A percentile compares a stretch with the other conserved stretches of the same genome.
Evolutionary conservation across 169 alveolate genomes (phyloP).

Genomic region (Pseudocohnilembus persalinus): DNA sequence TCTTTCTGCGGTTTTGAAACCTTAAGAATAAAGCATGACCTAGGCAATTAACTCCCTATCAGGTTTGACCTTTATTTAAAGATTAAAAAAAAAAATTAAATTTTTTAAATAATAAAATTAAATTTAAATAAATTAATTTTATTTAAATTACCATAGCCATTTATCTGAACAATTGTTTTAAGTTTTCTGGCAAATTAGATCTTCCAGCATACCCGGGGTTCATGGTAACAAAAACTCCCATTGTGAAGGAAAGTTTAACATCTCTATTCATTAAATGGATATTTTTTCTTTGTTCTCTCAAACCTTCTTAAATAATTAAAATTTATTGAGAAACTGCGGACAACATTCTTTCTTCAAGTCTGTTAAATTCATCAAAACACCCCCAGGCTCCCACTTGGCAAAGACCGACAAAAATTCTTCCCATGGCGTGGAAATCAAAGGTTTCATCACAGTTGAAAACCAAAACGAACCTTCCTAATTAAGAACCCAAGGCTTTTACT

Average conservation of each 20-base stretch:
- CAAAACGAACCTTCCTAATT: conserved; percentile 95
- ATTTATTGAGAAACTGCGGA: conserved; percentile 97
- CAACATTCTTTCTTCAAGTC: conserved; percentile 95
- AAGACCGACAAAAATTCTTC: conserved; percentile 94
- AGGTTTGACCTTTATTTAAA: too few relatives aligned
- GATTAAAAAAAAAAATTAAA: too few relatives aligned
- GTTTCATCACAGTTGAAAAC: conserved; percentile 99
- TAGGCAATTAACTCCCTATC: conserved; percentile 87
- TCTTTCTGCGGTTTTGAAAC: conserved; percentile 94
- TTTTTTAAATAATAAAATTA: too few relatives aligned
- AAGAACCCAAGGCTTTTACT: conserved; percentile 97
- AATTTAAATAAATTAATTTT: too few relatives aligned
- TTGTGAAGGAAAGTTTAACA: conserved; percentile 90
- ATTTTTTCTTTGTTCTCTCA: conserved; percentile 82
- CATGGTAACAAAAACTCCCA: conserved; percentile 98
- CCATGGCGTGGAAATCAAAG: conserved; percentile 98
- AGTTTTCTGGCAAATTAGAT: conserved; percentile 95
- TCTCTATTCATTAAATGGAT: conserved; percentile 87
- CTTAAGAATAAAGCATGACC: conserved; percentile 95
- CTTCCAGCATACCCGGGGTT: conserved; percentile 99
- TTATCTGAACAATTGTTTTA: conserved; percentile 92
- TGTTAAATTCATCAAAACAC: conserved; percentile 98
- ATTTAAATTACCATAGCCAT: too few relatives aligned
- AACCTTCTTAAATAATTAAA: conserved; percentile 90
- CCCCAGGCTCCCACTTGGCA: conserved; percentile 99